Percentiles rank a stretch among this genome's conserved stretches.
Conservation (phyloP, 2,329 filamentous ascomycete genomes). For the Verticillium zaregamsianum region DNA sequence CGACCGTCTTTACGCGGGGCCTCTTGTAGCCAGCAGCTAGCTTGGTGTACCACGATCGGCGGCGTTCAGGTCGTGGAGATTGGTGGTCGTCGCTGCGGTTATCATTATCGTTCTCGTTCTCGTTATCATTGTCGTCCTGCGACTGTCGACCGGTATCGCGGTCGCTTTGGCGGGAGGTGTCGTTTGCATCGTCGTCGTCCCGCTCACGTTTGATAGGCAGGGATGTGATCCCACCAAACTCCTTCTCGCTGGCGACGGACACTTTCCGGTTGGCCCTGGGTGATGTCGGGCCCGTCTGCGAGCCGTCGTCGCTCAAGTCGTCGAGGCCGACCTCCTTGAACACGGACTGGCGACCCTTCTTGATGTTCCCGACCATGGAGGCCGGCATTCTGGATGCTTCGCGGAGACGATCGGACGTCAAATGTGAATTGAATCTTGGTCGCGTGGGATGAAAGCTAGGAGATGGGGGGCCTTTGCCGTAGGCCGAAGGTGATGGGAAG, state of each 20-base stretch:
- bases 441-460: slow-evolving; percentile 23
- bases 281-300: background rate
- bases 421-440: slow-evolving; percentile 45
- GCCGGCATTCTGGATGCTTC: slow-evolving; percentile 37
- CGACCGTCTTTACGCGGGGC: slow-evolving; percentile 37
- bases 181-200: slow-evolving; percentile 7
- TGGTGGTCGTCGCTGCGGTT: slow-evolving; percentile 16
- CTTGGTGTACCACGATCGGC: slow-evolving; percentile 36
- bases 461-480: background rate
- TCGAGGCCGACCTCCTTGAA: slow-evolving; percentile 48
- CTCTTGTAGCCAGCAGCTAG: slow-evolving; percentile 27
- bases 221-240: slow-evolving; percentile 24
- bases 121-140: background rate
- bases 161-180: background rate
- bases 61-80: slow-evolving; percentile 17
- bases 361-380: slow-evolving; percentile 39
- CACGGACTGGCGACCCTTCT: slow-evolving; percentile 45
- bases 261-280: slow-evolving; percentile 8
- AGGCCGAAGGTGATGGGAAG: background rate
- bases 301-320: slow-evolving; percentile 21
- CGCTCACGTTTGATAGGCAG: slow-evolving; percentile 7
- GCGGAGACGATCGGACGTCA: slow-evolving; percentile 47
- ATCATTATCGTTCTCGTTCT: slow-evolving; percentile 16
- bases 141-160: background rate
- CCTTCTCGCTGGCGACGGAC: slow-evolving; percentile 20